A percentile compares a stretch with the other conserved stretches of the same genome.
phyloP scores from a whole-genome alignment of 441 rosid genomes.

The Omphalea diandra region DNA sequence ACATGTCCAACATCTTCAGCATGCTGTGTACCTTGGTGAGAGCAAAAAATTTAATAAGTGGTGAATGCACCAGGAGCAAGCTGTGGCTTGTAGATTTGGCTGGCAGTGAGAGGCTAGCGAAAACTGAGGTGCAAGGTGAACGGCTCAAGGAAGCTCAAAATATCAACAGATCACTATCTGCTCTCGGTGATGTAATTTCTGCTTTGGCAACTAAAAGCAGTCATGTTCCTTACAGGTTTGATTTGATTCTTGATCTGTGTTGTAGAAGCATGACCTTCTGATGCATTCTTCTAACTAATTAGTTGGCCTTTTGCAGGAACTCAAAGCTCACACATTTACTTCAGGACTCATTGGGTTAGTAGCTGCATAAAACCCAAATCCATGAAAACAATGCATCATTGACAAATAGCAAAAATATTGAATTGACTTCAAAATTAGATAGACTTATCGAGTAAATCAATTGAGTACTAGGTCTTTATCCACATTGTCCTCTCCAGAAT shows the following conservation, averaged over 20 bases:
- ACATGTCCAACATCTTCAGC: slow-evolving; percentile 39
- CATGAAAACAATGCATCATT: not conserved
- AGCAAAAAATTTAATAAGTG: slow-evolving; percentile 65
- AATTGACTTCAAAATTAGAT: too few species aligned
- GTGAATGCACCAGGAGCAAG: slow-evolving; percentile 77
- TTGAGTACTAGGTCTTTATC: too few species aligned
- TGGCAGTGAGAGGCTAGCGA: slow-evolving; percentile 83
- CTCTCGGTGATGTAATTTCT: slow-evolving; percentile 79
- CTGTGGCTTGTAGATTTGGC: slow-evolving; percentile 96
- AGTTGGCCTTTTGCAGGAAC: slow-evolving; percentile 44
- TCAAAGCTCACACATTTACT: slow-evolving; percentile 84
- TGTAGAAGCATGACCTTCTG: not conserved
- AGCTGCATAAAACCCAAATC: not conserved
- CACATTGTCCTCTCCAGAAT: too few species aligned
- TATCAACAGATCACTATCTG: slow-evolving; percentile 73
- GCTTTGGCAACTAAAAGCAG: slow-evolving; percentile 76
- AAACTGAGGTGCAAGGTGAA: slow-evolving; percentile 84
- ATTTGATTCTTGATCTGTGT: slow-evolving; percentile 2
- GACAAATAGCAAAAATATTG: not conserved
- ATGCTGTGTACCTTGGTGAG: slow-evolving; percentile 79
- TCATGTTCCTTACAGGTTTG: slow-evolving; percentile 80
- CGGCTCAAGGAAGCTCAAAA: slow-evolving; percentile 85
- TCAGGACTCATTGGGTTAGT: slow-evolving; percentile 74
- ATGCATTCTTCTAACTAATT: slow-evolving; percentile 5
- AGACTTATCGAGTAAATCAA: too few species aligned